A percentile compares a stretch with the other conserved stretches of the same genome.
Evolutionary conservation across 345 rosid genomes (phyloP).

Genomic region (Crucihimalaya himalaica): DNA sequence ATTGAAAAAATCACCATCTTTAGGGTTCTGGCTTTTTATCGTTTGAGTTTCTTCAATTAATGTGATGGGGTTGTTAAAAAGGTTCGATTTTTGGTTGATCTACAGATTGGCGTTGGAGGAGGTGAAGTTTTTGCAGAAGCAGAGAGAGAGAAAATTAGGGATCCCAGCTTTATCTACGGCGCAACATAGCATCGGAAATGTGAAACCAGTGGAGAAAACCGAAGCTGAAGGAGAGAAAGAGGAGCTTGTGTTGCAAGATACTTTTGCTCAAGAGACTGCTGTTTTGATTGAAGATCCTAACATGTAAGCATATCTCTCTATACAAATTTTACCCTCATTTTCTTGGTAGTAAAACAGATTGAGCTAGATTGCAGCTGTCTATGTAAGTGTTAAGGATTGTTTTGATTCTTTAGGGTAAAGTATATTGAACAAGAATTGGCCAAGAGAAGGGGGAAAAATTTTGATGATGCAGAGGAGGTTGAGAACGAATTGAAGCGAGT

Average conservation of each 20-base stretch:
- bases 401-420: conserved; percentile 54
- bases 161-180: conserved; percentile 59
- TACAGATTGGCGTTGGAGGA: conserved; percentile 75
- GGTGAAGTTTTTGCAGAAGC: conserved; percentile 92
- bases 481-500: conserved; percentile 76
- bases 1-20: neutral
- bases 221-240: conserved; percentile 95
- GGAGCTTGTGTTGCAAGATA: conserved; percentile 93
- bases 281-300: conserved; percentile 94
- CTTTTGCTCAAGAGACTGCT: conserved; percentile 98
- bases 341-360: neutral
- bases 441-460: conserved; percentile 75
- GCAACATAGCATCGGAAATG: conserved; percentile 43
- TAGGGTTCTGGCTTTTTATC: conserved; percentile 7
- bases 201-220: conserved; percentile 55
- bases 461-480: conserved; percentile 49
- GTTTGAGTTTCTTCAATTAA: neutral
- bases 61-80: conserved; percentile 16
- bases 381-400: conserved; percentile 2
- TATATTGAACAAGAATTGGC: conserved; percentile 91
- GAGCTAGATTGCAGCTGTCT: conserved; percentile 6
- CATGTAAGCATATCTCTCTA: conserved; percentile 48
- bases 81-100: conserved; percentile 2
- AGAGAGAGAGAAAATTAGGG: conserved; percentile 83
- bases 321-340: neutral